Conservation (phyloP, 257 asterid species). For the Paraleonurus japonicus region DNA sequence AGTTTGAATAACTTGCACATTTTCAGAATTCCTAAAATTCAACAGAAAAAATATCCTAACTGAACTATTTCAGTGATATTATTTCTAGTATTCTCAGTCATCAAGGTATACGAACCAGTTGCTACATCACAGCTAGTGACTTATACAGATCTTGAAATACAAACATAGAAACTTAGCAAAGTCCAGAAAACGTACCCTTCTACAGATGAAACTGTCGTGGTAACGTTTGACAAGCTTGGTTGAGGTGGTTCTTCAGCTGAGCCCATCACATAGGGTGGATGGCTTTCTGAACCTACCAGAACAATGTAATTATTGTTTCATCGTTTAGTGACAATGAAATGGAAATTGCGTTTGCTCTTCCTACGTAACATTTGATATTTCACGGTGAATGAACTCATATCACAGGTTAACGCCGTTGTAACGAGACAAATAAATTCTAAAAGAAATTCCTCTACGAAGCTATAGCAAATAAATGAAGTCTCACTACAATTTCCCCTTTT, state of each 20-base stretch:
- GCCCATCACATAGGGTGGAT: slow-evolving; percentile 33
- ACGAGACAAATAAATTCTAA: not conserved
- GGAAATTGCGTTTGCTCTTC: no score
- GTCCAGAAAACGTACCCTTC: not conserved
- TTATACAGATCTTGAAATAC: not conserved
- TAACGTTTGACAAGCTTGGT: slow-evolving; percentile 20
- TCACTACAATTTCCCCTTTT: no score
- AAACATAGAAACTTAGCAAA: slow-evolving; percentile 21
- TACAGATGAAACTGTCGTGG: slow-evolving; percentile 18
- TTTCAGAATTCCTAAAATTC: not conserved
- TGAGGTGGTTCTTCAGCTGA: slow-evolving; percentile 30
- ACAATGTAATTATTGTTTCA: not conserved
- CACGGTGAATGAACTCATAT: not conserved
- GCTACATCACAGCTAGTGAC: not conserved
- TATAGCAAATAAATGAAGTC: not conserved
- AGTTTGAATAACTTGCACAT: not conserved
- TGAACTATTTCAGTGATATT: slow-evolving; percentile 7
- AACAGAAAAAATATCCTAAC: not conserved
- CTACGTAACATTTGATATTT: no score
- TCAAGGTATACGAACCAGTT: not conserved
- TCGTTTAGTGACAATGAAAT: not conserved
- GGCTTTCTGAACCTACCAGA: slow-evolving; percentile 38
- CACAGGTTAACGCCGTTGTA: no score
- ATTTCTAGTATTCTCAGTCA: not conserved
- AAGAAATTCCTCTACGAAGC: not conserved